Evolutionary conservation across 1,284 basidiomycete genomes (phyloP), one percentile per base, ranked within the genome.

Genomic region (Coriolopsis trogii): DNA sequence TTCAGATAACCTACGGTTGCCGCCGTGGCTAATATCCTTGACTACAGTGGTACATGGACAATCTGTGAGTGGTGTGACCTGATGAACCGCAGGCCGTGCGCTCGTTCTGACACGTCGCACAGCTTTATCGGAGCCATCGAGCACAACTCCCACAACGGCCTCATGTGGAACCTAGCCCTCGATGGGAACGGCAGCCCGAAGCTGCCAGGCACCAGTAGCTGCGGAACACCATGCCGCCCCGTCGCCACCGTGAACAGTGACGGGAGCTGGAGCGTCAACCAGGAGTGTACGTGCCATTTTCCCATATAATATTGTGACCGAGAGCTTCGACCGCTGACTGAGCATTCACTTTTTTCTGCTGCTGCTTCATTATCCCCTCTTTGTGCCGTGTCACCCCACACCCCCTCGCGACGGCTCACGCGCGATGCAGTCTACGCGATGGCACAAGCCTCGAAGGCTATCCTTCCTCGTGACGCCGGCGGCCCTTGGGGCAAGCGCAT

Each of bases 401-500:
- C n/a, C n/a, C n/a, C n/a, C n/a, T n/a, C n/a, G n/a, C n/a, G n/a
- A n/a, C n/a, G n/a, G n/a, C n/a, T n/a, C n/a, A n/a, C n/a, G n/a
- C n/a, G n/a, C n/a, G n/a, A n/a, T n/a, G n/a, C 55, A 87, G 88
- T 85, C 68, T 90, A 87, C 54, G 69, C 82, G 0, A 85, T 89
- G 80, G 86, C 85, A 2, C 87, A 90, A 51, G 82, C 82, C 0
- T 85, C 84, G 18, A 87, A 87, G 62, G 88, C 85, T 0, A 78
- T 87, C 55, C 71, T 86, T 16, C 89, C 88, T 0, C 79, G 81
- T 46, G 88, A 90, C 46, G 61, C 63, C 0, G 83, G 81, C 2
- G 88, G 89, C 1, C 84, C 87, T 0, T 88, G 75, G 60, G 89
- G 81, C 8, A 73, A 84, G 61, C 78, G 89, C 10, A 83, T 90